phyloP scores from a whole-genome alignment of 1,284 basidiomycete species.

The Rhodotorula mucilaginosa region DNA sequence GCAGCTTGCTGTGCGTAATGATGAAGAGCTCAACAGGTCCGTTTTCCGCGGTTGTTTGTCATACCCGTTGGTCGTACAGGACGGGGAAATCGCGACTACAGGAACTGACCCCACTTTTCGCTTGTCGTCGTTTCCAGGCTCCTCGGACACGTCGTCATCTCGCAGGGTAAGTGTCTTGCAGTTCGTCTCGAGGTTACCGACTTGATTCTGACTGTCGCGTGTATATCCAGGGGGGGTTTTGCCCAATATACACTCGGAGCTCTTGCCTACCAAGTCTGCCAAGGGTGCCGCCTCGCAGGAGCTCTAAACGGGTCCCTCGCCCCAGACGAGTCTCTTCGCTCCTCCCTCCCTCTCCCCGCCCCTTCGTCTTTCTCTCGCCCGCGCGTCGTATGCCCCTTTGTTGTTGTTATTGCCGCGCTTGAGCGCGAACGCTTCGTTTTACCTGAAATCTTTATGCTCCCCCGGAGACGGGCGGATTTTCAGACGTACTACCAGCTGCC shows the following conservation, averaged over 20 bases:
- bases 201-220: too few relatives aligned
- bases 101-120: too few relatives aligned
- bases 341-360: neutral
- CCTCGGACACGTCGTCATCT: constrained; percentile 80
- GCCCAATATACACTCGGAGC: constrained; percentile 58
- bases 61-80: too few relatives aligned
- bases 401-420: neutral
- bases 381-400: neutral
- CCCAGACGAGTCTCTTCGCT: neutral
- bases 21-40: constrained; percentile 46
- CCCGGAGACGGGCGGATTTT: too few relatives aligned
- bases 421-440: too few relatives aligned
- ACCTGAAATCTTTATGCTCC: too few relatives aligned
- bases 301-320: neutral
- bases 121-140: constrained; percentile 53
- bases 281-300: constrained; percentile 20
- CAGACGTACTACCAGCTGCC: too few relatives aligned
- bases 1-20: constrained; percentile 72
- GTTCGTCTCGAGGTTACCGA: too few relatives aligned
- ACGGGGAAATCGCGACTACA: too few relatives aligned
- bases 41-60: too few relatives aligned
- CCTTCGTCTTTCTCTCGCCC: neutral
- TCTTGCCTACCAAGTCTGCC: constrained; percentile 62
- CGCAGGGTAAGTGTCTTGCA: constrained; percentile 58
- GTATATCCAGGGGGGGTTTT: neutral